Percentiles rank a stretch among this genome's conserved stretches.
phyloP scores from a whole-genome alignment of 2,329 filamentous ascomycete species.

The Clarireedia homoeocarpa region DNA sequence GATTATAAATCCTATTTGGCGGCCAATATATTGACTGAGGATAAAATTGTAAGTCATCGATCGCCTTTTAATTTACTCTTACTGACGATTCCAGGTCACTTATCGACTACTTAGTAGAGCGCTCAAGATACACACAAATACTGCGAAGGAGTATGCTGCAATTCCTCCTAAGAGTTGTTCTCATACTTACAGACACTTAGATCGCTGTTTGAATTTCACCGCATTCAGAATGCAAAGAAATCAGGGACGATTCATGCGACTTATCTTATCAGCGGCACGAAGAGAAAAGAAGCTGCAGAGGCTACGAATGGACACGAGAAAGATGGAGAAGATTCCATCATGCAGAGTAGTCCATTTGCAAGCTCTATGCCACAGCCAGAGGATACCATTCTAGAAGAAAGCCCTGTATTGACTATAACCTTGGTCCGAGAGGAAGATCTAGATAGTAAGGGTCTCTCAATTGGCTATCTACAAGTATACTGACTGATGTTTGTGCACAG shows the following conservation, averaged over 20 bases:
- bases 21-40: slow-evolving; percentile 28
- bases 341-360: slow-evolving; percentile 61
- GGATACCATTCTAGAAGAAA: slow-evolving; percentile 40
- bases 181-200: slow-evolving; percentile 36
- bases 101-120: slow-evolving; percentile 80
- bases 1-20: slow-evolving; percentile 30
- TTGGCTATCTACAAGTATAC: not conserved
- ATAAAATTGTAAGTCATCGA: slow-evolving; percentile 24
- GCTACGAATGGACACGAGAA: slow-evolving; percentile 33
- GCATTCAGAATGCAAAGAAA: slow-evolving; percentile 66
- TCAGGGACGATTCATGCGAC: slow-evolving; percentile 76
- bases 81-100: slow-evolving; percentile 55
- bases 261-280: slow-evolving; percentile 76
- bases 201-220: slow-evolving; percentile 83
- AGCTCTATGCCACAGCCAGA: slow-evolving; percentile 55
- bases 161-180: not conserved
- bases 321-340: slow-evolving; percentile 58
- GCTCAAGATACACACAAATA: slow-evolving; percentile 75
- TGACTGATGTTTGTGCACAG: slow-evolving; percentile 36
- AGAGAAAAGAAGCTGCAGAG: slow-evolving; percentile 33
- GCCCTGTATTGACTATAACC: slow-evolving; percentile 51
- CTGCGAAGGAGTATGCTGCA: slow-evolving; percentile 68
- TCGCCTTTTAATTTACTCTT: not conserved
- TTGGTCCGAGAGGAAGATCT: slow-evolving; percentile 68
- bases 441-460: slow-evolving; percentile 42